These are phyloP conservation scores for Chaetomiaceae sp. DNA, from an alignment of 2,329 filamentous ascomycete species.

Conservation along the genomic window DNA sequence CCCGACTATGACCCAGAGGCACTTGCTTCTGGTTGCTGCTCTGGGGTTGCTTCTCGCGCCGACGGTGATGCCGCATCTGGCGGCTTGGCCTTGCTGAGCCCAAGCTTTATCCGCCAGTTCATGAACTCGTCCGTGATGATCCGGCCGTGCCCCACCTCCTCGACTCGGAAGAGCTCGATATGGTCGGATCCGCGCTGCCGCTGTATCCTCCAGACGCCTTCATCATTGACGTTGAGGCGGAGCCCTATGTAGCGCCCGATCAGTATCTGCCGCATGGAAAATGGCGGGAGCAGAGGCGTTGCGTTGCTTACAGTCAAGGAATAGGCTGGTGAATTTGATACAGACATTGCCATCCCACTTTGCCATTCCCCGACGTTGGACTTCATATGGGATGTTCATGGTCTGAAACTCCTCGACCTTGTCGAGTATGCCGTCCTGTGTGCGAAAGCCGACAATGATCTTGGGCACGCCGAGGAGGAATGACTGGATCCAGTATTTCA, in stretches of 20 bases:
- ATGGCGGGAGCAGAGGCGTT: no score
- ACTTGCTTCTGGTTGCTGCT: neutral
- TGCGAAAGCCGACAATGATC: conserved; percentile 86
- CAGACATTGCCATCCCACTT: conserved; percentile 91
- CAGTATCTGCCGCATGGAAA: no score
- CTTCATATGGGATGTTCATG: conserved; percentile 68
- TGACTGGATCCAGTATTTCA: conserved; percentile 96
- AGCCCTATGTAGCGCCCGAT: conserved; percentile 61
- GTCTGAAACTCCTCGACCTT: conserved; percentile 77
- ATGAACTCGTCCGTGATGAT: conserved; percentile 76
- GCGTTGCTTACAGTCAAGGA: conserved; percentile 74
- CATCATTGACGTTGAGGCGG: conserved; percentile 58
- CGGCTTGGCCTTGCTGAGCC: conserved; percentile 28
- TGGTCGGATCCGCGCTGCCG: conserved; percentile 56
- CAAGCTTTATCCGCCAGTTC: conserved; percentile 63
- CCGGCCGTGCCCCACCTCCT: conserved; percentile 69
- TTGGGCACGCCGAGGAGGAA: conserved; percentile 90
- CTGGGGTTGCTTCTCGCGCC: neutral
- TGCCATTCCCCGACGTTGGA: conserved; percentile 59
- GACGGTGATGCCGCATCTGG: neutral
- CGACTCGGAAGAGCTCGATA: conserved; percentile 71
- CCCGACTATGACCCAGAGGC: neutral
- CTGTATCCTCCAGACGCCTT: conserved; percentile 77
- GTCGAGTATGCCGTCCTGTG: conserved; percentile 64
- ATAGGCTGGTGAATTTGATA: conserved; percentile 79